Evolutionary conservation across 345 rosid genomes (phyloP), one percentile per base, ranked within the genome.

Genomic region (Corymbia maculata): DNA sequence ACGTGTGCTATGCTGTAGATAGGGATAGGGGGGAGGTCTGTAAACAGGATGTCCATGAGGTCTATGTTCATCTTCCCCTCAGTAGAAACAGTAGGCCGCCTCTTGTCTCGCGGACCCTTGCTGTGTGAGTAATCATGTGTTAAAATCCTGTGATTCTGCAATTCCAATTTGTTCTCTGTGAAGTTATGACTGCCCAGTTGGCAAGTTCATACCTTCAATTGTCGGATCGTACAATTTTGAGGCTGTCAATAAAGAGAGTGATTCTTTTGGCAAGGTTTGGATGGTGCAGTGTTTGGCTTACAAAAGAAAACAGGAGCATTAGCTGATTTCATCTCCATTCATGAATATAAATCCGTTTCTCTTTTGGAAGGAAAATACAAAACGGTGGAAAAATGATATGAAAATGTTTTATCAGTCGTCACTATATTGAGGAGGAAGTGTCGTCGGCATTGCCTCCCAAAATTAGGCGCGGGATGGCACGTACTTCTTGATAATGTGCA

Each of bases 11-110:
- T 53, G 99, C 98, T 9, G 87, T 98, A 24, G 99, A 98, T 87
- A 91, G 91, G 88, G 99, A 98, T 88, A 94, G 94, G 70, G 99
- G 96, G 30, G 99, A 96, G 87, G 99, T 96, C 47, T 94, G 93
- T 89, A 98, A 95, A 90, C 95, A 94, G 85, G 97, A 96, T 85
- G 98, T 96, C 87, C 98, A 98, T 52, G 98, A 96, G 89, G 98
- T 98, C 44, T 98, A 98, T 86, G 95, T 94, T 87, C 94, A 92
- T 49, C 92, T 98, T 61, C 99, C 98, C 8, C 90, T 94, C 89
- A 95, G 95, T 88, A 90, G 97, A 92, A 96, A 92, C 92, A 86
- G 90, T 52, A 93, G 95, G 89, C 70, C 95, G 3, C 19, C 93
- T 8, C 86, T 88, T 47, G 87, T 89, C 64, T 92, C 95, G 1